Base-by-base conservation (phyloP, 768 basidiomycete species). In the Lanmaoa rubissima region DNA sequence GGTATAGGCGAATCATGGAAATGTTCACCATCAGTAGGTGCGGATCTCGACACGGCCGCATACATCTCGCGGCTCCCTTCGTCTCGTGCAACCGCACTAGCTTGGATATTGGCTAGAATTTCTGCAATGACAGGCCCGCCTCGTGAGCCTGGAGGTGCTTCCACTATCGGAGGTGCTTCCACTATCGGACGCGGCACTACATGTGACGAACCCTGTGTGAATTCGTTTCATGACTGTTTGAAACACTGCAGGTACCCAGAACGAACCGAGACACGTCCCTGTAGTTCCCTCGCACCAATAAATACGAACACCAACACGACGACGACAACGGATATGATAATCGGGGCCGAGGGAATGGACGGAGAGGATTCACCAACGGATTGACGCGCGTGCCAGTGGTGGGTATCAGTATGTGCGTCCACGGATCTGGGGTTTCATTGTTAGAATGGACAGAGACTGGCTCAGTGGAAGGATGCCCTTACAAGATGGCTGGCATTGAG, bases 251-350 rank as follows among this genome's bases (percentile, higher is more conserved):
- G 24, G 17, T 17, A 3, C 36, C 4, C 28, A 9, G 13, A 26
- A 26, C 7, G 24, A 49, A 12, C 17, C 7, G 7, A 51, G 11
- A 11, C 24, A 10, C 34, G 3, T n/a, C 40, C 49, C 28, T 39
- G 26, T 1, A 26, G 6, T 28, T 4, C 4, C 28, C 6, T 28
- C 28, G 28, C 28, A 6, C 28, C 4, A n/a, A n/a, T n/a, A n/a
- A 0, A 5, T 14, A 0, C 3, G 12, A 47, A 13, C 32, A 35
- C 1, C 3, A 10, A 0, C 1, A 17, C 0, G 24, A 26, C 3
- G 9, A 35, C 0, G 16, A 16, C 4, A 8, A 48, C 2, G 4
- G 21, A 0, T 1, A 36, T 7, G 16, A 24, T 1, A 16, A 48
- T 21, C 9, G 8, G 10, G 14, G 21, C 0, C 9, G 11, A 11